Evolutionary conservation across 441 rosid genomes (phyloP).

Genomic region (Kokia cookei): DNA sequence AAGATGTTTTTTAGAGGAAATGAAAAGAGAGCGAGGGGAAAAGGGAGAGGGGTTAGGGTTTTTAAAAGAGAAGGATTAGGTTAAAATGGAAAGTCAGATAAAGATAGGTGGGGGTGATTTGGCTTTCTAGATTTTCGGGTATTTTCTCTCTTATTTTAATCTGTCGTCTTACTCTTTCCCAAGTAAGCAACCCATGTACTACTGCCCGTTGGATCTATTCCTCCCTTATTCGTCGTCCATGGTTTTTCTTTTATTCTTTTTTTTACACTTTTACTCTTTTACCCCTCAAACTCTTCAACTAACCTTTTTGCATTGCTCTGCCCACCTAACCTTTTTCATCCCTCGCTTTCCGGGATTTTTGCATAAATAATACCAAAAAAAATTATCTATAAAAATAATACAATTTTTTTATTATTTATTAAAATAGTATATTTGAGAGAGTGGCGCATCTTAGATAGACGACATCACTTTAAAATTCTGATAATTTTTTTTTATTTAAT

Average conservation of each 20-base stretch:
- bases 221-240: background rate
- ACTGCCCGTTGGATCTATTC: background rate
- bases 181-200: background rate
- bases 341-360: too few relatives aligned
- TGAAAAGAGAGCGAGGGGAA: background rate
- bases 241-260: background rate
- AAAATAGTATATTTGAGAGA: too few relatives aligned
- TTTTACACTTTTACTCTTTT: background rate
- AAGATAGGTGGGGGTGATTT: background rate
- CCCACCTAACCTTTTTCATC: background rate
- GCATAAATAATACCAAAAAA: too few relatives aligned
- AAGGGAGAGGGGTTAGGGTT: background rate
- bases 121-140: background rate
- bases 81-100: background rate
- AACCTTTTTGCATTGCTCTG: background rate
- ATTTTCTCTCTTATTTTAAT: background rate
- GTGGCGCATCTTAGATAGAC: too few relatives aligned
- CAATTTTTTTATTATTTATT: too few relatives aligned
- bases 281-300: background rate
- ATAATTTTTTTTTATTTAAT: too few relatives aligned
- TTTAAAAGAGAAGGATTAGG: background rate
- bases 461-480: too few relatives aligned
- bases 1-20: background rate
- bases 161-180: background rate
- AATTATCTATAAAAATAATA: too few relatives aligned